phyloP scores from a whole-genome alignment of 306 rosid genomes.

The Mucuna pruriens region DNA sequence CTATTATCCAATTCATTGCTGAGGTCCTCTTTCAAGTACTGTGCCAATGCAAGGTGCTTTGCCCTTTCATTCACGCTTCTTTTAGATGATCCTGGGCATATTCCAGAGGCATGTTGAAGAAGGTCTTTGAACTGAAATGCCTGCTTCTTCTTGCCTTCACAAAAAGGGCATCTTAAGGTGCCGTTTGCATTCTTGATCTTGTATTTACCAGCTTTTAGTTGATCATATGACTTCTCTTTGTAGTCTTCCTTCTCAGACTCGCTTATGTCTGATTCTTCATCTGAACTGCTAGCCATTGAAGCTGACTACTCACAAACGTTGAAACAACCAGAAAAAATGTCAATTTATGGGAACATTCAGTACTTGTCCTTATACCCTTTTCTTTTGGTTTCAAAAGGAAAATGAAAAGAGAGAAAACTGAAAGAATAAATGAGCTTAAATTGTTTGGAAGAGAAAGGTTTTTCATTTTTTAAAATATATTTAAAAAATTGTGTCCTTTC shows the following conservation, averaged over 20 bases:
- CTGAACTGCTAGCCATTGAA: conserved; percentile 7
- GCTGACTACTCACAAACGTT: neutral
- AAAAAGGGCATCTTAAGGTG: conserved; percentile 10
- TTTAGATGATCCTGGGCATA: neutral
- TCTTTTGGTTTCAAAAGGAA: no score
- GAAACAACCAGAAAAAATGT: no score
- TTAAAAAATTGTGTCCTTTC: no score
- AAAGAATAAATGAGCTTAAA: no score
- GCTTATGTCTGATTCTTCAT: neutral
- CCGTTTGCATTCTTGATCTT: neutral
- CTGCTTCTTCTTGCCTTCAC: neutral
- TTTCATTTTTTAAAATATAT: no score
- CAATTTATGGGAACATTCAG: no score
- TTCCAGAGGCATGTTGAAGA: conserved; percentile 23
- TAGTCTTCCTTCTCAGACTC: conserved; percentile 21
- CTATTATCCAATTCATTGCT: neutral
- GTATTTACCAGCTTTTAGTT: conserved; percentile 8
- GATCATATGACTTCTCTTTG: neutral
- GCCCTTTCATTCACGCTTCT: neutral
- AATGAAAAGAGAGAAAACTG: neutral
- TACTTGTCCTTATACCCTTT: no score
- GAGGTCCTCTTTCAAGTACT: neutral
- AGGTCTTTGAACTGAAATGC: neutral
- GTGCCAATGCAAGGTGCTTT: conserved; percentile 24
- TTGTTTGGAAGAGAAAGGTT: no score